Percentiles rank a stretch among this genome's conserved stretches.
Conservation (phyloP, 257 asterid species). For the Ophiorrhiza pumila region DNA sequence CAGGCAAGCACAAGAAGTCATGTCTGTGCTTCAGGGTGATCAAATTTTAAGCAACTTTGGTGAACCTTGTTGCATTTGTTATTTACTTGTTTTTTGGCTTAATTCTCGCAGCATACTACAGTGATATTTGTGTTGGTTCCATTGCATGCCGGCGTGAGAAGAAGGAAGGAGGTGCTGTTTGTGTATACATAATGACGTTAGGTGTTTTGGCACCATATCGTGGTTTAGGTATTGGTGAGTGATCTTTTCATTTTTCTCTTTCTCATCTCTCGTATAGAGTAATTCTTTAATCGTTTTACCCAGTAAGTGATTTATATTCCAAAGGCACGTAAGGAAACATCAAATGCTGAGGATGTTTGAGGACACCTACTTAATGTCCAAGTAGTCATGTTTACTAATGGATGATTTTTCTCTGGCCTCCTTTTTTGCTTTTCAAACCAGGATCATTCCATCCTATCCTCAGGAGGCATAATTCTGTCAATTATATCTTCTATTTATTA, state of each 20-base stretch:
- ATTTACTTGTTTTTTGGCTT: not conserved
- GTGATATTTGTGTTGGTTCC: conserved; percentile 92
- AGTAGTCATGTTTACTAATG: not conserved
- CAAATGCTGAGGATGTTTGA: not conserved
- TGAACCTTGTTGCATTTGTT: not conserved
- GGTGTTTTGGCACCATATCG: conserved; percentile 58
- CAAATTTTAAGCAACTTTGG: not conserved
- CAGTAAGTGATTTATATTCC: not conserved
- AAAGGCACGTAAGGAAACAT: not conserved
- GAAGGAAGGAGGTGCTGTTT: conserved; percentile 72
- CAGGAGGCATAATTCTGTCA: not conserved
- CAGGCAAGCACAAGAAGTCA: not conserved
- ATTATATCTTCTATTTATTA: not conserved
- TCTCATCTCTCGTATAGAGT: not conserved
- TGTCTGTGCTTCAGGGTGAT: not conserved
- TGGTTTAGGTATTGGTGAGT: conserved; percentile 49
- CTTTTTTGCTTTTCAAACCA: not conserved
- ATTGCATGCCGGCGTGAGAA: conserved; percentile 96
- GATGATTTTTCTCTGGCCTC: not conserved
- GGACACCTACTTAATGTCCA: not conserved
- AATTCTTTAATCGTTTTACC: not conserved
- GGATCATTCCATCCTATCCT: not conserved
- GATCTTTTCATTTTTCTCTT: conserved; percentile 1
- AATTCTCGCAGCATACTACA: conserved; percentile 67
- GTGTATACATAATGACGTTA: conserved; percentile 86